These are phyloP conservation scores for Beauveria rudraprayagi DNA, from an alignment of 2,329 filamentous ascomycete species.

Conservation along the genomic window DNA sequence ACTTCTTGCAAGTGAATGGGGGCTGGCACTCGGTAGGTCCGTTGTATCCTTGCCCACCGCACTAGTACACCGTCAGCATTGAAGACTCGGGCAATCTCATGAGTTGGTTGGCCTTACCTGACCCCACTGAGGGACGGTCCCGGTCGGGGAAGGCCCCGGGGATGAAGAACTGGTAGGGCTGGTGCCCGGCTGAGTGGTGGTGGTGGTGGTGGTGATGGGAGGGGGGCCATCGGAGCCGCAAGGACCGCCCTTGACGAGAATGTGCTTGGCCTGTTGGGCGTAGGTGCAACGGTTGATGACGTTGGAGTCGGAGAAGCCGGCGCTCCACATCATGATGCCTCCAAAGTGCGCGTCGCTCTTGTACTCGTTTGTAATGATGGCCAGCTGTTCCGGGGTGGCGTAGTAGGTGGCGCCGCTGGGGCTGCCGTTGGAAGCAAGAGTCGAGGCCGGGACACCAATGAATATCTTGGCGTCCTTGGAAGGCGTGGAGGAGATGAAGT, in stretches of 20 bases:
- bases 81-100: not conserved
- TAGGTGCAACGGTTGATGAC: slow-evolving; percentile 30
- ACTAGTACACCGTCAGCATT: not conserved
- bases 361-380: slow-evolving; percentile 22
- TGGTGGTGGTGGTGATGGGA: not conserved
- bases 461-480: slow-evolving; percentile 21
- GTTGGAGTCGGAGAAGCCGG: slow-evolving; percentile 30
- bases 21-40: slow-evolving; percentile 5
- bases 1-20: slow-evolving; percentile 4
- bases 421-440: slow-evolving; percentile 27
- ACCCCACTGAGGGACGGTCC: slow-evolving; percentile 7
- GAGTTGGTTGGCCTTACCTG: slow-evolving; percentile 5
- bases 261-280: slow-evolving; percentile 30
- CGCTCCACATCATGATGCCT: slow-evolving; percentile 34
- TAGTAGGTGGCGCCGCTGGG: slow-evolving; percentile 26
- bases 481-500: slow-evolving; percentile 19
- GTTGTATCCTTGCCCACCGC: slow-evolving; percentile 7
- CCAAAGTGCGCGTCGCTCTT: slow-evolving; percentile 24
- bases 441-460: slow-evolving; percentile 22
- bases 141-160: not conserved
- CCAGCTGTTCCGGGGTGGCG: slow-evolving; percentile 23
- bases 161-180: slow-evolving; percentile 6
- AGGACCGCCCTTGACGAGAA: slow-evolving; percentile 18
- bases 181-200: not conserved
- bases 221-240: slow-evolving; percentile 9